A percentile compares a stretch with the other conserved stretches of the same genome.
These are phyloP conservation scores for Aaosphaeria arxii DNA, from an alignment of 2,329 filamentous ascomycete species.

Conservation along the genomic window DNA sequence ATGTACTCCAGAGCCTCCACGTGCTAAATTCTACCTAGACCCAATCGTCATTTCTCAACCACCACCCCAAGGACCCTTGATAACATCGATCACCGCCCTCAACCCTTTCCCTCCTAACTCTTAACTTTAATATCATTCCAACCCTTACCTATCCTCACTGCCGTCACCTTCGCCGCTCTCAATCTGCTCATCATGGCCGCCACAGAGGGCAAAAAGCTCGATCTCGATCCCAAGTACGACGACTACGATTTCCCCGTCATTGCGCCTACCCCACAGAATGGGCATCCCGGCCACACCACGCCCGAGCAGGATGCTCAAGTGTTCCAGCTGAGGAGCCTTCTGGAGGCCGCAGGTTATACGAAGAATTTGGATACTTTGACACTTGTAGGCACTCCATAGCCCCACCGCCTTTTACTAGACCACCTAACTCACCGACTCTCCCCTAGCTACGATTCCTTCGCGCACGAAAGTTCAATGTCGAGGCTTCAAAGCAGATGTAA, in stretches of 20 bases:
- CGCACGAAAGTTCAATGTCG: conserved; percentile 92
- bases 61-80: background rate
- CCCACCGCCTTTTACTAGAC: conserved; percentile 3
- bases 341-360: conserved; percentile 79
- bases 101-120: background rate
- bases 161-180: background rate
- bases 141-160: too few relatives aligned
- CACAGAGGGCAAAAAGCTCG: conserved; percentile 30
- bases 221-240: conserved; percentile 87
- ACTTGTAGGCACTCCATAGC: conserved; percentile 54
- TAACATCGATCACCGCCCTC: background rate
- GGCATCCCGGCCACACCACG: conserved; percentile 86
- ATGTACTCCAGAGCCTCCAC: conserved; percentile 12
- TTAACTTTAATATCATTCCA: background rate
- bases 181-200: conserved; percentile 28
- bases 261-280: conserved; percentile 65
- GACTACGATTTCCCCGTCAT: conserved; percentile 89
- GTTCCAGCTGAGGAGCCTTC: conserved; percentile 75
- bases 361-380: conserved; percentile 90
- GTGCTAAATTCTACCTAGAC: conserved; percentile 14
- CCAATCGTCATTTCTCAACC: conserved; percentile 20
- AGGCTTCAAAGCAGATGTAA: conserved; percentile 82
- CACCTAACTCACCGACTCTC: conserved; percentile 15
- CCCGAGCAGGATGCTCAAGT: conserved; percentile 86
- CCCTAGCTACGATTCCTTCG: conserved; percentile 80